Percentiles rank a stretch among this genome's conserved stretches.
phyloP scores from a whole-genome alignment of 73 alveolate species.

The Paramecium pentaurelia region DNA sequence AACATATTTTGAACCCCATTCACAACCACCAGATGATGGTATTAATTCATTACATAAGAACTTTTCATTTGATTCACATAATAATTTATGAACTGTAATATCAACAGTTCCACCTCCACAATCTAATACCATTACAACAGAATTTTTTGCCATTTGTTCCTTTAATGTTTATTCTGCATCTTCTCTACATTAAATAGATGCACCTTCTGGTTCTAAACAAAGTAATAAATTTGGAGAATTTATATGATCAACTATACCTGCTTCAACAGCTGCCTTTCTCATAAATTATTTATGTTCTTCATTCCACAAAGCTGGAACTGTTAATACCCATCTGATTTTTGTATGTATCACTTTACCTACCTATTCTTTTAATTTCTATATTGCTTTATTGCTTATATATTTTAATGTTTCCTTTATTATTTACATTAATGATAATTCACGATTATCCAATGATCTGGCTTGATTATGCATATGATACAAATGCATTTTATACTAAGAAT shows the following conservation, averaged over 20 bases:
- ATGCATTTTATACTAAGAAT: conserved; percentile 88
- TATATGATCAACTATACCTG: conserved; percentile 89
- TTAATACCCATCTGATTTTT: conserved; percentile 97
- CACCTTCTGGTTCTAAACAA: conserved; percentile 99
- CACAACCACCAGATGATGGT: conserved; percentile 98
- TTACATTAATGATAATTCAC: conserved; percentile 93
- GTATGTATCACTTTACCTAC: conserved; percentile 95
- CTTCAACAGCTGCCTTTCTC: conserved; percentile 97
- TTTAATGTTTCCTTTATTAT: conserved; percentile 90
- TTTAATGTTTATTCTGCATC: conserved; percentile 89
- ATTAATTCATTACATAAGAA: conserved; percentile 94
- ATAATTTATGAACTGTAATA: conserved; percentile 92
- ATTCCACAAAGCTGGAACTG: conserved; percentile 98
- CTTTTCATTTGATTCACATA: conserved; percentile 92
- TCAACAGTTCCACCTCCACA: conserved; percentile 99
- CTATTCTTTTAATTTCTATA: conserved; percentile 90
- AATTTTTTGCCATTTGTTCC: conserved; percentile 82
- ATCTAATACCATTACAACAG: conserved; percentile 94
- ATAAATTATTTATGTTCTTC: conserved; percentile 96
- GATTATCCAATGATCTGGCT: conserved; percentile 88
- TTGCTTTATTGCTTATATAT: conserved; percentile 91
- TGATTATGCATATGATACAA: conserved; percentile 87
- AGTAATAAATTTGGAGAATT: conserved; percentile 91
- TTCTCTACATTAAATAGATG: conserved; percentile 95
- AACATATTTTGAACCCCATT: conserved; percentile 98